Base-by-base conservation (phyloP, 192 early-diverging fungal species). In the Linnemannia zychae region DNA sequence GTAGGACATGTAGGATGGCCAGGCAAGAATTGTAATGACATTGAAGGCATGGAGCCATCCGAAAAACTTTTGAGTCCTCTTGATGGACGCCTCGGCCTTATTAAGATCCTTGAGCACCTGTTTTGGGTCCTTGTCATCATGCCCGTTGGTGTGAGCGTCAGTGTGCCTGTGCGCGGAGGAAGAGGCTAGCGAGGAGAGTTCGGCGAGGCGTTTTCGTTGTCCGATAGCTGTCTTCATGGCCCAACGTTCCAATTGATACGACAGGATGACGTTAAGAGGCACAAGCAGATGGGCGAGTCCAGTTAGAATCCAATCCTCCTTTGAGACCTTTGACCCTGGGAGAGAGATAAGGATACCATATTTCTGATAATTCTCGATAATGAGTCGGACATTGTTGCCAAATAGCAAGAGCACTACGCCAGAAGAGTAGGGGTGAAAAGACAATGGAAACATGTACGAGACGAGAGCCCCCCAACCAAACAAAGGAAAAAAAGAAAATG, bases 351-450 rank as follows among this genome's bases (percentile, higher is more conserved):
- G 88, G 33, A 97, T 89, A 44, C 97, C 97, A 76, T 98, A 97
- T 83, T 98, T 97, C 79, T 94, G 81, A 84, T 94, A 96, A 87
- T 98, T 98, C 78, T 98, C 97, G 68, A 97, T 93, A 46, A 96
- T 93, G 52, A 97, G 90, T 13, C 97, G 95, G 52, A 97, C 81
- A 72, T 95, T 95, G 79, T 93, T 94, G 47, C 95, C 97, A 67
- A 91, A 93, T 44, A 97, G 93, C 13, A 96, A 80, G 52, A 97
- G 90, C 91, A 97, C 91, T 89, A 78, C 52, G 47, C 17, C 75
- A 34, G n/a, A 67, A 37, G 49, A 4, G 20, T 16, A 47, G 52
- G 72, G 60, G 48, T 49, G 50, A 53, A 71, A 37, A 65, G 17
- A 31, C 40, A 65, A 20, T 13, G 31, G 24, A 31, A 63, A 13